Conservation (phyloP, 2,329 filamentous ascomycete species). For the Triangularia verruculosa region DNA sequence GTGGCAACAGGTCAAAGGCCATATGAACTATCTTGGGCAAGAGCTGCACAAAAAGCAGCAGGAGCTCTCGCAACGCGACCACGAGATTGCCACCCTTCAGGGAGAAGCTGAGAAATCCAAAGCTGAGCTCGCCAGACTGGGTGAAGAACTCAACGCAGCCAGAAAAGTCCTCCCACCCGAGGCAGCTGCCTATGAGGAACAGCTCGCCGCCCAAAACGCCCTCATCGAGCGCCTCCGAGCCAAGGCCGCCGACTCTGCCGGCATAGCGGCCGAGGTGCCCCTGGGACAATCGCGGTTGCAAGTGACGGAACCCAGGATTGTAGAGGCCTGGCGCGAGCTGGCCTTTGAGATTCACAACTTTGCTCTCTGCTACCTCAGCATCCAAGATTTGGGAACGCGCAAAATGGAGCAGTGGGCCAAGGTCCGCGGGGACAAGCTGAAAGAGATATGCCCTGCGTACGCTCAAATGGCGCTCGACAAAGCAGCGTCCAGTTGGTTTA, state of each 20-base stretch:
- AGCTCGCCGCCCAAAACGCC: not conserved
- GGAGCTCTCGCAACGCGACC: not conserved
- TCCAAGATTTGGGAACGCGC: not conserved
- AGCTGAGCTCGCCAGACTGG: not conserved
- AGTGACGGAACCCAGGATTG: not conserved
- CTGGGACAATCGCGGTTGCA: not conserved
- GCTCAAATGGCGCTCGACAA: not conserved
- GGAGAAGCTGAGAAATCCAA: not conserved
- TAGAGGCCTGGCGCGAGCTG: not conserved
- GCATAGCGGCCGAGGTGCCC: not conserved
- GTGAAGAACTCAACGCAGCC: not conserved
- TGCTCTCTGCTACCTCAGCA: not conserved
- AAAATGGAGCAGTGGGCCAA: not conserved
- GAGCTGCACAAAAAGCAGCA: not conserved
- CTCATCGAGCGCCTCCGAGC: slow-evolving; percentile 2
- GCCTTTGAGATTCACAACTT: not conserved
- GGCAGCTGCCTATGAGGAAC: not conserved
- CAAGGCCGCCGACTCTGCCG: not conserved
- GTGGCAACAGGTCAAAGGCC: not conserved
- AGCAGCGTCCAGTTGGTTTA: not conserved
- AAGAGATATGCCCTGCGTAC: not conserved
- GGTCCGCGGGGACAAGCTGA: not conserved
- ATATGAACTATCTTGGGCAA: not conserved
- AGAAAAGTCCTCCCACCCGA: not conserved
- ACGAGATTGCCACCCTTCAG: not conserved